These are phyloP conservation scores for Aechmea fasciata DNA, from an alignment of 176 grass and related monocot genomes.

Conservation along the genomic window DNA sequence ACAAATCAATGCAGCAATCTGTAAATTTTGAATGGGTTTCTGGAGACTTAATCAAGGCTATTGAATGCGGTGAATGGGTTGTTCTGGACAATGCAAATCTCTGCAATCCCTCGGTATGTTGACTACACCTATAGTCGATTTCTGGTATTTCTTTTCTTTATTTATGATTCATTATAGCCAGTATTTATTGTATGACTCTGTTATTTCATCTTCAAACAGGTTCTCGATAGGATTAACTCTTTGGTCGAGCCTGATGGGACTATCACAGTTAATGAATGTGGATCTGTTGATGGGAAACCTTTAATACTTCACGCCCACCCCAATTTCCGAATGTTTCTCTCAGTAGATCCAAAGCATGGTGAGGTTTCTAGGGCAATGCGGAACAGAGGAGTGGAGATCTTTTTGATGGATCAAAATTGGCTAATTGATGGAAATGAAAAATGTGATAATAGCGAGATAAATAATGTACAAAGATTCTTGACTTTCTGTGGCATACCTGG, in stretches of 20 bases:
- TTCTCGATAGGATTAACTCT: slow-evolving; percentile 96
- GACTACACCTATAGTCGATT: slow-evolving; percentile 6
- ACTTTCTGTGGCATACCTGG: slow-evolving; percentile 56
- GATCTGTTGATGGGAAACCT: slow-evolving; percentile 69
- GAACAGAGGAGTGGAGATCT: slow-evolving; percentile 85
- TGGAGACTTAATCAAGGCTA: slow-evolving; percentile 72
- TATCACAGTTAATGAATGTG: slow-evolving; percentile 88
- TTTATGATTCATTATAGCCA: background rate
- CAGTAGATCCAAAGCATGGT: slow-evolving; percentile 72
- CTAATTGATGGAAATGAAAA: slow-evolving; percentile 22
- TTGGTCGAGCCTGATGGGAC: slow-evolving; percentile 85
- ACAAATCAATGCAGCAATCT: slow-evolving; percentile 38
- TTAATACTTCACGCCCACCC: slow-evolving; percentile 59
- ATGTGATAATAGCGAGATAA: slow-evolving; percentile 24
- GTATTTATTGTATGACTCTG: background rate
- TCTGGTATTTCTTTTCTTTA: slow-evolving; percentile 13
- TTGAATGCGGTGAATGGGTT: slow-evolving; percentile 82
- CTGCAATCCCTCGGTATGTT: slow-evolving; percentile 82
- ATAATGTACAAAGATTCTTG: slow-evolving; percentile 57
- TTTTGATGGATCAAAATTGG: slow-evolving; percentile 46
- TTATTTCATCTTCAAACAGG: slow-evolving; percentile 34
- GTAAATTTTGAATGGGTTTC: slow-evolving; percentile 86
- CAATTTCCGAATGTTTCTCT: slow-evolving; percentile 88
- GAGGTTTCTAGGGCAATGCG: slow-evolving; percentile 98
- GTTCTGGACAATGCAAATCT: slow-evolving; percentile 96